These are phyloP conservation scores for Ajuga chamaepitys DNA, from an alignment of 257 asterid species.

Conservation along the genomic window DNA sequence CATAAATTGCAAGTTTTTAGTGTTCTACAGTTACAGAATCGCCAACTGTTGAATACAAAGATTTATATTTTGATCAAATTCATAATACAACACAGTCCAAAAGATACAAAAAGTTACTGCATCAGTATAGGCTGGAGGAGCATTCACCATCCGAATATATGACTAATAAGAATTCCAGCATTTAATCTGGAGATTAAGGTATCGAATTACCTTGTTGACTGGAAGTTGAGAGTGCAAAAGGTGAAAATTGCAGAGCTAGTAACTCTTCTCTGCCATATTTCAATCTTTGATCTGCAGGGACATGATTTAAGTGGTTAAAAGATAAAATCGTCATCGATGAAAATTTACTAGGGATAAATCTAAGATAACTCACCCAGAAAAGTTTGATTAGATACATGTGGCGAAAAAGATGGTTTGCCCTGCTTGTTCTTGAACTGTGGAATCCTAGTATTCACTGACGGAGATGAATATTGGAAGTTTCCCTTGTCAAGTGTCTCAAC, in stretches of 20 bases:
- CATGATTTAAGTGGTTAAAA: slow-evolving; percentile 7
- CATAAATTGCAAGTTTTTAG: not conserved
- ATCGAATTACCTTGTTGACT: slow-evolving; percentile 14
- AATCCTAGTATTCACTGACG: slow-evolving; percentile 20
- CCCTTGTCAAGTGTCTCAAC: slow-evolving; percentile 22
- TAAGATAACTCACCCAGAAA: slow-evolving; percentile 44
- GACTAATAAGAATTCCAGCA: not conserved
- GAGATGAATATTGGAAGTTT: slow-evolving; percentile 22
- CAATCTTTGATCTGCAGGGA: slow-evolving; percentile 76
- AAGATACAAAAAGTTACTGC: not conserved
- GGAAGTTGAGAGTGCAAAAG: slow-evolving; percentile 19
- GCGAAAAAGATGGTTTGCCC: slow-evolving; percentile 25
- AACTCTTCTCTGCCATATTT: slow-evolving; percentile 70
- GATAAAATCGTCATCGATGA: not conserved
- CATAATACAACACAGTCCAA: not conserved
- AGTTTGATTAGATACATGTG: slow-evolving; percentile 12
- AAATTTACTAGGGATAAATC: not conserved
- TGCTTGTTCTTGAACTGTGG: slow-evolving; percentile 23
- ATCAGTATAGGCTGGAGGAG: not conserved
- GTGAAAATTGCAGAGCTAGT: slow-evolving; percentile 40
- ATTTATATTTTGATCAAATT: not conserved
- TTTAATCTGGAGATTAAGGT: slow-evolving; percentile 11
- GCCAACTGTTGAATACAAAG: too few species aligned
- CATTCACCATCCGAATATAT: not conserved
- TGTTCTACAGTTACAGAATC: too few species aligned